Evolutionary conservation across 1,139 yeast species (phyloP).

Genomic region (Suhomyces maxii): DNA sequence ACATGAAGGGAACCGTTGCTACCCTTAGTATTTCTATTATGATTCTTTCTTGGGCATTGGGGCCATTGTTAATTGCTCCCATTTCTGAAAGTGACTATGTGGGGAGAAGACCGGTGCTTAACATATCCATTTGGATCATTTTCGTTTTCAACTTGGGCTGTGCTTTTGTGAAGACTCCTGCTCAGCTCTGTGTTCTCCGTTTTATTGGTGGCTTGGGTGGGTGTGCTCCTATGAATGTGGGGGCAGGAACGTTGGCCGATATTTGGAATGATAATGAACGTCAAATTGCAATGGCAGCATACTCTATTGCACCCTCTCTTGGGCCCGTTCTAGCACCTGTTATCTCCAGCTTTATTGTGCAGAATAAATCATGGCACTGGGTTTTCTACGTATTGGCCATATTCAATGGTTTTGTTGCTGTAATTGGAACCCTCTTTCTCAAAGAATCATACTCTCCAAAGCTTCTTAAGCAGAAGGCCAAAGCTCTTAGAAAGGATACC

Average conservation of each 20-base stretch:
- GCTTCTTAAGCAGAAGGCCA: constrained; percentile 49
- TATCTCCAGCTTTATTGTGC: constrained; percentile 28
- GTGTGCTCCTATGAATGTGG: constrained; percentile 65
- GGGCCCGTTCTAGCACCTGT: constrained; percentile 42
- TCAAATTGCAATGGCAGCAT: constrained; percentile 59
- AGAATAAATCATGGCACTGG: constrained; percentile 55
- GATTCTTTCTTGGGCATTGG: constrained; percentile 63
- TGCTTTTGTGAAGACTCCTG: constrained; percentile 51
- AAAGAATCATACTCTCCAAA: constrained; percentile 63
- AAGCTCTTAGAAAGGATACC: constrained; percentile 42
- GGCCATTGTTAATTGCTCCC: constrained; percentile 63
- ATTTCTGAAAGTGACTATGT: constrained; percentile 51
- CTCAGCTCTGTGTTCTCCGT: constrained; percentile 58
- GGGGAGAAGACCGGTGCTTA: constrained; percentile 55
- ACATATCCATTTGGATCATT: constrained; percentile 50
- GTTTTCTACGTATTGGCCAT: constrained; percentile 59
- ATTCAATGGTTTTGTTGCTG: constrained; percentile 51
- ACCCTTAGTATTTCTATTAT: constrained; percentile 57
- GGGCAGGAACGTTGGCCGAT: constrained; percentile 73
- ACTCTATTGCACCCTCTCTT: constrained; percentile 54
- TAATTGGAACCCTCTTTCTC: constrained; percentile 42
- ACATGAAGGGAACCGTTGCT: constrained; percentile 40
- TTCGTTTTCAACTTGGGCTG: constrained; percentile 59
- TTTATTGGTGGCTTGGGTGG: constrained; percentile 67
- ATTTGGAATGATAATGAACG: constrained; percentile 53